Conservation (phyloP, 345 rosid species). For the Ceriops decandra region DNA sequence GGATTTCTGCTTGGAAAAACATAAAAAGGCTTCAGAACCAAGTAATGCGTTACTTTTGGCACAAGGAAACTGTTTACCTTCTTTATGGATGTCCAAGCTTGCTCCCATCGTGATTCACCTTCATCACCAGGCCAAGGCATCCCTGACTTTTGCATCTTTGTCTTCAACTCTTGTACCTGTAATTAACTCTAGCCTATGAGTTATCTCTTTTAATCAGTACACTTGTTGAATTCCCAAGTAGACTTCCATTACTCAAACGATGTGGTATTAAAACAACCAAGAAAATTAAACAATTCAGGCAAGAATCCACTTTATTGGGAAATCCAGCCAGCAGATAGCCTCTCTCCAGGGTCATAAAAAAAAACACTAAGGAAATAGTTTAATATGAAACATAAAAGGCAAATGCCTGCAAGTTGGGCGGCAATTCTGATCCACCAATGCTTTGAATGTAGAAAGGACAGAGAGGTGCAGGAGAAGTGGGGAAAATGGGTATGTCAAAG, state of each 20-base stretch:
- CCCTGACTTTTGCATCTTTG: conserved; percentile 68
- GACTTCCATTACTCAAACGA: background rate
- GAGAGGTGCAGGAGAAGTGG: background rate
- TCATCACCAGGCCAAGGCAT: conserved; percentile 99
- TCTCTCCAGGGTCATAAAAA: conserved; percentile 5
- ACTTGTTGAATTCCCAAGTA: background rate
- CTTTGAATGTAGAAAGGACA: background rate
- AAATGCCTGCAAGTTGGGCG: background rate
- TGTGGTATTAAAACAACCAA: background rate
- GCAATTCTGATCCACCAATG: background rate
- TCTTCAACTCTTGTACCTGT: conserved; percentile 87
- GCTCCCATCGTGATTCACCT: conserved; percentile 86
- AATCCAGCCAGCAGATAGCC: background rate
- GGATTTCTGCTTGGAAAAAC: background rate
- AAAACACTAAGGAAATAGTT: background rate
- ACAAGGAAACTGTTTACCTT: conserved; percentile 46
- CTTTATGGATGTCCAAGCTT: conserved; percentile 96
- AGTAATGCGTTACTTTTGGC: background rate
- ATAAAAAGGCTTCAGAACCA: background rate
- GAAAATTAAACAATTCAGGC: background rate
- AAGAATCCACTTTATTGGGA: conserved; percentile 2
- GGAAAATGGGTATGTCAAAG: background rate
- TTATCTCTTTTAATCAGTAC: background rate
- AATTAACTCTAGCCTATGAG: conserved; percentile 12
- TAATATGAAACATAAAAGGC: background rate